These are phyloP conservation scores for Sphaerosporella brunnea DNA, from an alignment of 495 filamentous ascomycete species.

Conservation along the genomic window DNA sequence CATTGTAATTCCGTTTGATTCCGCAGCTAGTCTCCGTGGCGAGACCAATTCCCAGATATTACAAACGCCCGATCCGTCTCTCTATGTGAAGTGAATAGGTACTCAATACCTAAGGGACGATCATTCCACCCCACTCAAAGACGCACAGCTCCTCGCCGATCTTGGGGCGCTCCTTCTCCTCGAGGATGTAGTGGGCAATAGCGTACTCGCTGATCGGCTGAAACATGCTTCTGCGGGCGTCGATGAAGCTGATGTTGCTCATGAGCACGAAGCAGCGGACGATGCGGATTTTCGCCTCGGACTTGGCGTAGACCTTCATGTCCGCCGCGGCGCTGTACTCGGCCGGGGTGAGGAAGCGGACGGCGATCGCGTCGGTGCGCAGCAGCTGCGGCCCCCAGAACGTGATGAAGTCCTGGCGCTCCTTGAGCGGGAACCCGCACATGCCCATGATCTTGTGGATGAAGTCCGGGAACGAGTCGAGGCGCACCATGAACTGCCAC, in stretches of 20 bases:
- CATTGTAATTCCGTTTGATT: too few species aligned
- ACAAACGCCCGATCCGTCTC: too few species aligned
- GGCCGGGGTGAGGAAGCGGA: background rate
- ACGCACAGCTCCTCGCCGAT: background rate
- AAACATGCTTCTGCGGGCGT: background rate
- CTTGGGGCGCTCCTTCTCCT: background rate
- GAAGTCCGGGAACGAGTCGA: background rate
- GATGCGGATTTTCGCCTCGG: background rate
- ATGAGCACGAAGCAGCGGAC: background rate
- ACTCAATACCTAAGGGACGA: too few species aligned
- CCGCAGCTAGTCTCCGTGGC: too few species aligned
- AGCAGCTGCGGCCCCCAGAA: background rate
- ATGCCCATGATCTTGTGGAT: background rate
- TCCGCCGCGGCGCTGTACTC: background rate
- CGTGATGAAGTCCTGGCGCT: background rate
- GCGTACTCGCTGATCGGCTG: background rate
- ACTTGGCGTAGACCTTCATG: background rate
- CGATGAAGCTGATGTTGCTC: background rate
- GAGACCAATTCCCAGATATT: too few species aligned
- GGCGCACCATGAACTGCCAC: background rate
- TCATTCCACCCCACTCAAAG: background rate
- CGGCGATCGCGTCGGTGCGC: background rate
- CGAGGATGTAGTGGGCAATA: too few species aligned
- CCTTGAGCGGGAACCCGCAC: background rate
- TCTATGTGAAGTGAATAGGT: too few species aligned